Evolutionary conservation across 495 filamentous ascomycete species (phyloP), one percentile per base, ranked within the genome.

Genomic region (Neurospora tetrasperma): DNA sequence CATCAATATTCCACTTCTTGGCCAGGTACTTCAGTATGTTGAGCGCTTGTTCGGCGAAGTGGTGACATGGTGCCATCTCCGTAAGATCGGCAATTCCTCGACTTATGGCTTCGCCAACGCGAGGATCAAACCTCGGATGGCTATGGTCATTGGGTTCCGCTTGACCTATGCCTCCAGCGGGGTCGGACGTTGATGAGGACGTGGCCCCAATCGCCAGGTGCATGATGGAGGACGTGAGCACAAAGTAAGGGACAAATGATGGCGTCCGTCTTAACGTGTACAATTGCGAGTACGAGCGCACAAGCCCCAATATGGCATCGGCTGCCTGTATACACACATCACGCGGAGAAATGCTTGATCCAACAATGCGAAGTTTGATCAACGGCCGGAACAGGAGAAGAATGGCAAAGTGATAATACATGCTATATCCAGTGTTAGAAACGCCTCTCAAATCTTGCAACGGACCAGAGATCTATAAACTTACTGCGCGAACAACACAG

Each of bases 331-430:
- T 80, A 78, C 89, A 90, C 38, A 90, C 86, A 46, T 91, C 88
- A 10, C 87, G 85, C n/a, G 90, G 89, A 23, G 81, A 84, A n/a
- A 90, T 83, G 20, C 83, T 80, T 1, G 86, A 89, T 20, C 88
- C 83, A 70, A 85, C 81, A 43, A 92, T 83, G 20, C 87, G 84
- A 9, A 90, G 81, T 72, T 88, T 89, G 73, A 91, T 88, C 31
- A 92, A 84, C 0, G 90, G 90, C 4, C 89, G 86, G 74, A 91
- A 91, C 20, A 92, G 84, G 14, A 89, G 83, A 2, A 91, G 81
- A 69, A 91, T 85, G 38, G 88, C 85, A 69, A 86, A 88, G 73
- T 91, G 87, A 72, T 90, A 91, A 72, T 90, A 88, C 85, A 91
- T 90, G 77, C 89, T 90, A 70, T 42, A 4, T 1, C 18, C 31